Evolutionary conservation across 768 basidiomycete species (phyloP), one percentile per base, ranked within the genome.

Genomic region (Suillus alpinus): DNA sequence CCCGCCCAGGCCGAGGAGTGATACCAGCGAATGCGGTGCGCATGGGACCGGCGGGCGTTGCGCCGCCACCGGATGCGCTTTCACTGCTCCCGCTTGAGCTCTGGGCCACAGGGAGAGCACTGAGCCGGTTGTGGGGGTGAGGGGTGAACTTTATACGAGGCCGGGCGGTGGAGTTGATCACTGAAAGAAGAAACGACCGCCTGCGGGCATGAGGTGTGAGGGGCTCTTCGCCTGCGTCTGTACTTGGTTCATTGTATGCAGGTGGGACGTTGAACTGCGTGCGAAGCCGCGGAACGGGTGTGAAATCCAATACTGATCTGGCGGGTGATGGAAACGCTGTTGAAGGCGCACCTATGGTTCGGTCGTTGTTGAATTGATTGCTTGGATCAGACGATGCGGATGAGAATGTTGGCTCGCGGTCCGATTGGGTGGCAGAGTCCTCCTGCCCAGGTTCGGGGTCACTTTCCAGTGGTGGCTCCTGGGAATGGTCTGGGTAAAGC

Each of bases 141-240:
- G 83, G 81, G 6, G 84, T 83, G 37, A 73, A 67, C 46, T 74
- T 75, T 57, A 84, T 78, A 9, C 88, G 83, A 0, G 92, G 91
- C 36, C 91, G 86, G 4, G 89, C 78, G 1, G 88, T 91, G 6
- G 92, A 92, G 68, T 92, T 89, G 69, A 95, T 89, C 8, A 94
- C 88, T 9, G 86, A 86, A 41, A 95, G 82, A 13, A 95, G 82
- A 76, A 95, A 94, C 1, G 90, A 92, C 16, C 86, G 85, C 43
- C 90, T 86, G 62, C 89, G 86, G 13, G 86, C 83, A 63, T 83
- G 79, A 2, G 91, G 92, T 2, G 91, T 94, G 46, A 86, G 71
- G 3, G 81, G 81, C 16, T 75, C 77, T 2, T 70, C 73, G 44
- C 73, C 67, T 10, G 68, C 66, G 13, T 78, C 70, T 6, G 36